These are phyloP conservation scores for Coleophoma eucalyptorum DNA, from an alignment of 2,329 filamentous ascomycete species.

Conservation along the genomic window DNA sequence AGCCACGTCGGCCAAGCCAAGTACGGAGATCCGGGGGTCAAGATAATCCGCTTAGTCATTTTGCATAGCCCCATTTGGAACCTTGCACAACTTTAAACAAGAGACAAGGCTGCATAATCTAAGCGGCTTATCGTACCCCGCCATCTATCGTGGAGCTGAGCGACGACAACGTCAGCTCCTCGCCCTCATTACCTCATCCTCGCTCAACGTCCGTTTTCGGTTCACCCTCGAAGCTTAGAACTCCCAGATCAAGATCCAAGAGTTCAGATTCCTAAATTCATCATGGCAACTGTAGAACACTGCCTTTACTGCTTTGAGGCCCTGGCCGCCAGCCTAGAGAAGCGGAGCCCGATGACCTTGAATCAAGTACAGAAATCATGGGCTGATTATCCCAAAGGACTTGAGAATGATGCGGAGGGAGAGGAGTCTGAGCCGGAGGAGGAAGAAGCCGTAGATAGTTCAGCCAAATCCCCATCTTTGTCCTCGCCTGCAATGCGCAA, in stretches of 20 bases:
- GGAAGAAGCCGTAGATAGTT: slow-evolving; percentile 8
- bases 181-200: not conserved
- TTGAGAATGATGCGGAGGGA: slow-evolving; percentile 29
- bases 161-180: not conserved
- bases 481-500: slow-evolving; percentile 5
- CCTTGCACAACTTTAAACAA: too few relatives aligned
- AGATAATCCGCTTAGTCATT: too few relatives aligned
- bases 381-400: slow-evolving; percentile 29
- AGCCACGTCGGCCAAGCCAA: too few relatives aligned
- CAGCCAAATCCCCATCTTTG: slow-evolving; percentile 1
- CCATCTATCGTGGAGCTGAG: not conserved
- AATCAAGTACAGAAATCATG: slow-evolving; percentile 66
- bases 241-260: not conserved
- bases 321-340: slow-evolving; percentile 71
- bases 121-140: not conserved
- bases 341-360: slow-evolving; percentile 64
- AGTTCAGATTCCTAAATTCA: slow-evolving; percentile 1
- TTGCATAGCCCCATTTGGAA: too few relatives aligned
- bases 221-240: not conserved
- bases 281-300: slow-evolving; percentile 81
- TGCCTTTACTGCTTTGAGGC: slow-evolving; percentile 93
- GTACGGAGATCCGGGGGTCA: too few relatives aligned
- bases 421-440: slow-evolving; percentile 32
- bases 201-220: not conserved
- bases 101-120: too few relatives aligned